Conservation (phyloP, 768 basidiomycete species). For the Rhodotorula sphaerocarpa region DNA sequence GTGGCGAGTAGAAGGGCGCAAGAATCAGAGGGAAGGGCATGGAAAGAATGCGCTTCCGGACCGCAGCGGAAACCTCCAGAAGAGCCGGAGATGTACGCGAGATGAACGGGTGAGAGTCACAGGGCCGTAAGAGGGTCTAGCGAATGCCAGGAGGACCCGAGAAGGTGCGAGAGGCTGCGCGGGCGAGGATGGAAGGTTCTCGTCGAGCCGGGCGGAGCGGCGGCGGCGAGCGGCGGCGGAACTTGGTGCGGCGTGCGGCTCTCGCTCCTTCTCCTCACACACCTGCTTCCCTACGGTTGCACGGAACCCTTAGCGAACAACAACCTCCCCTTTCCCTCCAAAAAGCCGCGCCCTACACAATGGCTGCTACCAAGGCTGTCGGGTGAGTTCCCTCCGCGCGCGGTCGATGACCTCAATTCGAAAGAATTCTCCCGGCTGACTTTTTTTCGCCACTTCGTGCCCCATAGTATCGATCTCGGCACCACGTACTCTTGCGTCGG, state of each 20-base stretch:
- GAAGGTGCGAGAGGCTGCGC: background rate
- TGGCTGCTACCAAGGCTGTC: slow-evolving; percentile 30
- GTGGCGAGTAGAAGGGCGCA: too few relatives aligned
- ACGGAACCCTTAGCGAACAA: background rate
- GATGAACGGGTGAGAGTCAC: too few relatives aligned
- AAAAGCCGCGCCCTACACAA: background rate
- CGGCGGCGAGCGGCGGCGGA: too few relatives aligned
- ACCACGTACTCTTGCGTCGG: slow-evolving; percentile 49
- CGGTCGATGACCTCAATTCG: background rate
- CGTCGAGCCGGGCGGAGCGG: too few relatives aligned
- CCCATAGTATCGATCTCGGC: slow-evolving; percentile 37
- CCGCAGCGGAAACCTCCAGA: too few relatives aligned
- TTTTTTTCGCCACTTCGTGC: background rate
- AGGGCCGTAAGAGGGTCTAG: too few relatives aligned
- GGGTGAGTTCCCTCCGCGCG: slow-evolving; percentile 9
- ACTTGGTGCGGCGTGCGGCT: too few relatives aligned
- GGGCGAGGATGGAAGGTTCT: background rate
- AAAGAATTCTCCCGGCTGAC: background rate
- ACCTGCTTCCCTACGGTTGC: background rate
- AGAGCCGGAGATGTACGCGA: too few relatives aligned
- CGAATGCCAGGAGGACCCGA: background rate
- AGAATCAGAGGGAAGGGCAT: too few relatives aligned
- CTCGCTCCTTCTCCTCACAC: background rate
- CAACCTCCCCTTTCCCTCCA: background rate
- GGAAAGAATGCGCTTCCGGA: too few relatives aligned